Base-by-base conservation (phyloP, 2,329 filamentous ascomycete species). In the Colletotrichum magnum region DNA sequence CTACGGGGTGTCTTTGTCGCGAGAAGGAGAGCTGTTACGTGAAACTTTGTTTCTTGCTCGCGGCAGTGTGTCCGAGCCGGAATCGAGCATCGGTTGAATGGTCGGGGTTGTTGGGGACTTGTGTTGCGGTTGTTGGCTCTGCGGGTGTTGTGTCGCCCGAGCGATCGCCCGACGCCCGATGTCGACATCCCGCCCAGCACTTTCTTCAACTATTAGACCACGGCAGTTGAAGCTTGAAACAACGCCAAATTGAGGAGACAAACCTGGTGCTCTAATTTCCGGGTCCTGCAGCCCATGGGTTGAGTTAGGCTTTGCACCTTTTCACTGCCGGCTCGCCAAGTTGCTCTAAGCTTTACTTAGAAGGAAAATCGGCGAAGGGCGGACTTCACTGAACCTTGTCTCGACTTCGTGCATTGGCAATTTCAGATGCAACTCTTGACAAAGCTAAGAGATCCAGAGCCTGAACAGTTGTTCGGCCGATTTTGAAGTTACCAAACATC, bases 151-250 rank as follows among this genome's bases (percentile, higher is more conserved):
- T 67, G 3, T 24, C 62, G 54, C 39, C 67, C 67, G 67, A 26
- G 18, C 43, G 57, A 67, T 67, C 36, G 3, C 41, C 67, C 67
- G 67, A 69, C 52, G 56, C 67, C 67, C 67, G 67, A 48, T 47
- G 32, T 58, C 26, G 32, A 54, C 28, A 59, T 50, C 28, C 32
- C n/a, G 52, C 50, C 24, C 18, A 21, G 28, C 52, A 18, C 4
- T 10, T 21, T 36, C 32, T 43, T 43, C 13, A 43, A 43, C 9
- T 43, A 6, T 5, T 43, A 12, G 16, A 32, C 18, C 6, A 21
- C 50, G 12, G 21, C 45, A 48, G 18, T 48, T 13, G 45, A n/a
- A 48, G 9, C 15, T 48, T 36, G 32, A 36, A 18, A n/a, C n/a
- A 18, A n/a, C 18, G 18, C 6, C 45, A 24, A 18, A 16, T 10